Percentiles rank a stretch among this genome's conserved stretches.
Conservation (phyloP, 2,329 filamentous ascomycete species). For the Stachybotrys echinatus region DNA sequence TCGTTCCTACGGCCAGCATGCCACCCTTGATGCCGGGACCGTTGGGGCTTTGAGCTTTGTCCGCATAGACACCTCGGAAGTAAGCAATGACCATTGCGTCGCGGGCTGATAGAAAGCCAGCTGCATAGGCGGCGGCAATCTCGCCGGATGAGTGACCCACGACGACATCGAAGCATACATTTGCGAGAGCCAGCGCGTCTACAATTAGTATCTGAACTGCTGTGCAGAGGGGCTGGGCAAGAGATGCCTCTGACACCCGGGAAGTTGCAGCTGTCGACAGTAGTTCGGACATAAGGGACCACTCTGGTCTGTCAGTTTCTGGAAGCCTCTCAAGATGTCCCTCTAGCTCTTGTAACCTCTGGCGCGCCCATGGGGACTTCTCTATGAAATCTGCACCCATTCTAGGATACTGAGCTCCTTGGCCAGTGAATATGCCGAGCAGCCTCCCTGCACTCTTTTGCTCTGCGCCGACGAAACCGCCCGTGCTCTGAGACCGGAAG, state of each 20-base stretch:
- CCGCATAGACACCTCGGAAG: slow-evolving; percentile 4
- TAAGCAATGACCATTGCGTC: slow-evolving; percentile 19
- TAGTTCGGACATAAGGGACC: slow-evolving; percentile 18
- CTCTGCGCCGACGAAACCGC: too few species aligned
- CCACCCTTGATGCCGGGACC: neutral
- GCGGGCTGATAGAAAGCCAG: slow-evolving; percentile 28
- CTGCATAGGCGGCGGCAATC: slow-evolving; percentile 44
- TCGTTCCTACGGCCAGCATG: slow-evolving; percentile 15
- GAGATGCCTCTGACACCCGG: slow-evolving; percentile 15
- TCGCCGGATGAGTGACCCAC: slow-evolving; percentile 47
- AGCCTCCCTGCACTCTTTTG: slow-evolving; percentile 3
- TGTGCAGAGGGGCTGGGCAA: slow-evolving; percentile 25
- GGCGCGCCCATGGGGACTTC: slow-evolving; percentile 5
- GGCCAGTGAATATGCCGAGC: slow-evolving; percentile 26
- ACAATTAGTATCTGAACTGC: slow-evolving; percentile 21
- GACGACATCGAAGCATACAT: slow-evolving; percentile 28
- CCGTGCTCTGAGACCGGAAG: too few species aligned
- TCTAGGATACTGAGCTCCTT: slow-evolving; percentile 25
- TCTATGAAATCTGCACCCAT: slow-evolving; percentile 24
- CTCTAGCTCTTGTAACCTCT: slow-evolving; percentile 14
- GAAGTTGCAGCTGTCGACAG: slow-evolving; percentile 6
- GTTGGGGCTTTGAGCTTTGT: neutral
- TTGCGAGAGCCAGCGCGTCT: slow-evolving; percentile 19
- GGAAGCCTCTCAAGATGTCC: slow-evolving; percentile 11
- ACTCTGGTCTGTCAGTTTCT: slow-evolving; percentile 15